phyloP scores from a whole-genome alignment of 2,329 filamentous ascomycete genomes.

The Penicillium sp. region DNA sequence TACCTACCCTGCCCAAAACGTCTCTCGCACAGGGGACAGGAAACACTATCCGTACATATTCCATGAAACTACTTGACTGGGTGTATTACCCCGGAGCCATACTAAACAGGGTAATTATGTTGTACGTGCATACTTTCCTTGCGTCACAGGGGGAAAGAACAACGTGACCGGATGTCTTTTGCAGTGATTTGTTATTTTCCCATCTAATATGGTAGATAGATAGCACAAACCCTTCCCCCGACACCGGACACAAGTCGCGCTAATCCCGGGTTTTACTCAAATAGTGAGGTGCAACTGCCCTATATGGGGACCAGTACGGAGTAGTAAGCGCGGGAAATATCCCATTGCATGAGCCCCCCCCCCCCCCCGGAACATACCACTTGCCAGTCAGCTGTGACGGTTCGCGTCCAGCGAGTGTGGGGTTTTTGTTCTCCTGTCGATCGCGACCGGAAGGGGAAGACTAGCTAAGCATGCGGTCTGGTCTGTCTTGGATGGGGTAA shows the following conservation, averaged over 20 bases:
- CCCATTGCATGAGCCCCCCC: background rate
- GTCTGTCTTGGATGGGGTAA: background rate
- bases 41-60: no score
- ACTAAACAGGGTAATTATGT: background rate
- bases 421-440: conserved; percentile 25
- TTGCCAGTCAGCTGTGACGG: conserved; percentile 2
- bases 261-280: background rate
- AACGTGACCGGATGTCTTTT: background rate
- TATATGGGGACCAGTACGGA: background rate
- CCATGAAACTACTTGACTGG: background rate
- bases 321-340: conserved; percentile 1
- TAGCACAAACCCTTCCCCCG: background rate
- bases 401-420: conserved; percentile 2
- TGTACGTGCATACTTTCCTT: background rate
- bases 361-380: background rate
- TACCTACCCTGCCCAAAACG: background rate
- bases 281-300: conserved; percentile 1
- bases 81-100: background rate
- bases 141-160: conserved; percentile 1
- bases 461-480: conserved; percentile 5
- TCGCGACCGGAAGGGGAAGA: conserved; percentile 13
- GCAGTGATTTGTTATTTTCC: background rate
- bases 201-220: background rate
- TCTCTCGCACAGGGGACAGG: background rate
- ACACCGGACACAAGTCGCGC: background rate